These are phyloP conservation scores for Arthrobotrys megalospora DNA, from an alignment of 2,329 filamentous ascomycete species.

Conservation along the genomic window DNA sequence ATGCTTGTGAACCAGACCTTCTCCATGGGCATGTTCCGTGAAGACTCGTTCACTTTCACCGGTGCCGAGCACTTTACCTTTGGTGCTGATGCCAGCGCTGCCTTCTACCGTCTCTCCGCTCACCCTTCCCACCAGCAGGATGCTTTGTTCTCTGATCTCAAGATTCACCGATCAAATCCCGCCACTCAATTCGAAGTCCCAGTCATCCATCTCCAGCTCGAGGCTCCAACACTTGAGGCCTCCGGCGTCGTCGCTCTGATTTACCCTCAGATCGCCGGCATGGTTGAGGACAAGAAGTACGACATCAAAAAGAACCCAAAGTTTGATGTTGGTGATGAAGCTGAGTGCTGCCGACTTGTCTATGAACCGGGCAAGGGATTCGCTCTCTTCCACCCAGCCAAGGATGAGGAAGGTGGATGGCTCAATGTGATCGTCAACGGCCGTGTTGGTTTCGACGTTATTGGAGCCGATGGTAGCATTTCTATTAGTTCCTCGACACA, in stretches of 20 bases:
- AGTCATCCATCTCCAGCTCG: constrained; percentile 63
- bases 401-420: constrained; percentile 63
- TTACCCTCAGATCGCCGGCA: constrained; percentile 63
- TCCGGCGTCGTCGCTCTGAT: constrained; percentile 63
- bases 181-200: constrained; percentile 61
- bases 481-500: constrained; percentile 63
- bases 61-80: constrained; percentile 63
- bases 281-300: constrained; percentile 59
- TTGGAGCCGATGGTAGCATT: constrained; percentile 62
- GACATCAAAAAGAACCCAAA: constrained; percentile 61
- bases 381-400: constrained; percentile 64
- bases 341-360: constrained; percentile 64
- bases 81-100: constrained; percentile 60
- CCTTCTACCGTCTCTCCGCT: constrained; percentile 63
- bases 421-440: constrained; percentile 63
- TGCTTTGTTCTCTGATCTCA: constrained; percentile 62
- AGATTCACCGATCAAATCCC: constrained; percentile 62
- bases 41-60: constrained; percentile 61
- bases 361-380: constrained; percentile 63
- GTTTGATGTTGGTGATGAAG: constrained; percentile 63
- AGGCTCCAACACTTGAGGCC: constrained; percentile 61
- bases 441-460: constrained; percentile 64
- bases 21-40: constrained; percentile 59
- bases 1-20: constrained; percentile 52
- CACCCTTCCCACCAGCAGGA: constrained; percentile 62